Evolutionary conservation across 345 rosid genomes (phyloP), one percentile per base, ranked within the genome.

Genomic region (Cochlearia excelsa): DNA sequence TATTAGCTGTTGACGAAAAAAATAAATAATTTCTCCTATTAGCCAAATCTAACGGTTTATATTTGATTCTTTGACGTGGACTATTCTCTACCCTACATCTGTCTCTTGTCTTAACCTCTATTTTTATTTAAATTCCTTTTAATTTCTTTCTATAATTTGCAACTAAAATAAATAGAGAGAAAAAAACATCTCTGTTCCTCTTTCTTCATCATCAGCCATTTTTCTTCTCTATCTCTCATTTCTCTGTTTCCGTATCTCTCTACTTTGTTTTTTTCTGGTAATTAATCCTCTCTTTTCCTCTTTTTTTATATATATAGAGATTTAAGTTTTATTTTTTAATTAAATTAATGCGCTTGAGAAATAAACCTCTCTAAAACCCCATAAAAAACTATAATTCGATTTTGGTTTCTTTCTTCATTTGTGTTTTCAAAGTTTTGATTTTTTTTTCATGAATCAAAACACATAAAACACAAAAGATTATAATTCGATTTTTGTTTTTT

Each of bases 161-260:
- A 40, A 30, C 46, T 9, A 44, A 11, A 58, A 51, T 44, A 37
- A 51, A 46, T 52, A 50, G 49, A 38, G 34, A 62, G 16, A 1
- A 38, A 9, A 33, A 38, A 26, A 33, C 8, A 37, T 30, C 74
- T 70, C 55, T 57, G 44, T 34, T 70, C 69, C 42, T 55, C 63
- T 54, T 61, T 47, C 67, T 47, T 43, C 69, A 44, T 70, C 67
- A 44, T 53, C 51, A 53, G 52, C 75, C 61, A 65, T 41, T 65
- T 40, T 31, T 4, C 43, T 23, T 59, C 57, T 54, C 50, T 67
- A 55, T 64, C 54, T 56, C 45, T 26, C 30, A 30, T 65, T 44
- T 63, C 69, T 65, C 51, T 63, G 41, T 56, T 64, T 51, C 23
- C 35, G 45, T 58, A 51, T 65, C 60, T 65, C 38, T 58, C 54